Evolutionary conservation across 495 filamentous ascomycete genomes (phyloP).

Genomic region (Aspergillus ostianus): DNA sequence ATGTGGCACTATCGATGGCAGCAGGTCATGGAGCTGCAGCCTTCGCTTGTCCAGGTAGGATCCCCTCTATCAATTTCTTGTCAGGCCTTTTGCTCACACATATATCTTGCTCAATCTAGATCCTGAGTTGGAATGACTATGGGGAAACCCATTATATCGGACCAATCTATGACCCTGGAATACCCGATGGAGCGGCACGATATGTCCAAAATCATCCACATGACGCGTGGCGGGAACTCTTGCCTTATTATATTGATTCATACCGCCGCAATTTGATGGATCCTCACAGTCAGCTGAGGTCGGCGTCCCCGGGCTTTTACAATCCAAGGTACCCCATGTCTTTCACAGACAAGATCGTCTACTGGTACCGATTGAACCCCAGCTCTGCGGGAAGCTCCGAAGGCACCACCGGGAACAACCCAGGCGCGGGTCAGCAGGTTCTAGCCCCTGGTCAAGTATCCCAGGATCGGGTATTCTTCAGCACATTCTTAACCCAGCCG

Average conservation of each 20-base stretch:
- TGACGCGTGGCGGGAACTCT: conserved; percentile 52
- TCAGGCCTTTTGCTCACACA: conserved; percentile 1
- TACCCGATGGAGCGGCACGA: conserved; percentile 47
- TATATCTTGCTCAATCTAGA: conserved; percentile 18
- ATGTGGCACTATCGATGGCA: conserved; percentile 76
- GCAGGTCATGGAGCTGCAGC: conserved; percentile 60
- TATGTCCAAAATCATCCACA: conserved; percentile 54
- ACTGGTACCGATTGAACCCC: conserved; percentile 60
- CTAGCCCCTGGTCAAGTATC: conserved; percentile 25
- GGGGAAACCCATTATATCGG: conserved; percentile 77
- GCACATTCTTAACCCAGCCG: conserved; percentile 22
- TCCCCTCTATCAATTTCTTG: background rate
- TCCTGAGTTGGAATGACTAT: conserved; percentile 70
- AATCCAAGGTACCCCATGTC: conserved; percentile 15
- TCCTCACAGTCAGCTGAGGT: conserved; percentile 2
- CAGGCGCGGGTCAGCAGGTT: conserved; percentile 24
- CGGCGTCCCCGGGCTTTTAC: background rate
- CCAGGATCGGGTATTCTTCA: conserved; percentile 40
- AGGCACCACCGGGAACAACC: conserved; percentile 42
- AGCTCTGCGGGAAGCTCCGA: conserved; percentile 32
- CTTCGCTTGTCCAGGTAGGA: conserved; percentile 61
- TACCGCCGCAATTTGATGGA: conserved; percentile 54
- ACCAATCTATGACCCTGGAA: conserved; percentile 47
- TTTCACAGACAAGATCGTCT: conserved; percentile 48
- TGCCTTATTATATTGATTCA: conserved; percentile 63